phyloP scores from a whole-genome alignment of 495 filamentous ascomycete species.

The Penicillium bialowiezense region DNA sequence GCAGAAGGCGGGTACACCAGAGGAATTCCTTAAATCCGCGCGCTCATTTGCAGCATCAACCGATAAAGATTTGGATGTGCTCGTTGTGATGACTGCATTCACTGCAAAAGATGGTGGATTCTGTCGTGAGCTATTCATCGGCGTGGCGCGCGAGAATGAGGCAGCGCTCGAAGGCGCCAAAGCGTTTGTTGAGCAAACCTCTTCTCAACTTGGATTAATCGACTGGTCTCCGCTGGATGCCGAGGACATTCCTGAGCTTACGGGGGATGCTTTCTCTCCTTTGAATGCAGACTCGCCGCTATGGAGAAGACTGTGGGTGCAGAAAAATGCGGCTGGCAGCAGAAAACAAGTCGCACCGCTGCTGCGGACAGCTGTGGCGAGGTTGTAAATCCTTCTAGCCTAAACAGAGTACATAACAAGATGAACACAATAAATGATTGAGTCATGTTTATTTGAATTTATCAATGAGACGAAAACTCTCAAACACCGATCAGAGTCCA shows the following conservation, averaged over 20 bases:
- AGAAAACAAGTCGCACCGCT: conserved; percentile 89
- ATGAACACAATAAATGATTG: no score
- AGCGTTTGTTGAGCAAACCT: conserved; percentile 49
- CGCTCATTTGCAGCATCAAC: conserved; percentile 46
- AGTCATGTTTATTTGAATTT: background rate
- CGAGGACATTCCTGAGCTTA: conserved; percentile 22
- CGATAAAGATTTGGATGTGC: conserved; percentile 59
- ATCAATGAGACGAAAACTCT: background rate
- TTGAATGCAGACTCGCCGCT: conserved; percentile 16
- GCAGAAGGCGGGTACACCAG: conserved; percentile 44
- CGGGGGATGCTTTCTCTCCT: conserved; percentile 34
- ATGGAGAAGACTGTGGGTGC: conserved; percentile 59
- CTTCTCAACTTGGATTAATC: conserved; percentile 54
- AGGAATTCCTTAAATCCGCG: conserved; percentile 48
- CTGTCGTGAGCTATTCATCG: conserved; percentile 70
- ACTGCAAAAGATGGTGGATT: conserved; percentile 50
- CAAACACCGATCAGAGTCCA: conserved; percentile 8
- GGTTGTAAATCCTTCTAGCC: conserved; percentile 13
- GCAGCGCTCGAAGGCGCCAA: conserved; percentile 43
- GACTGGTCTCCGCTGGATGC: conserved; percentile 51
- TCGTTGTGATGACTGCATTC: conserved; percentile 74
- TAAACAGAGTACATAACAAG: background rate
- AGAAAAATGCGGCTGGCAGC: conserved; percentile 65
- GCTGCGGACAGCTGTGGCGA: conserved; percentile 62
- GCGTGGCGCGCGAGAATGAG: conserved; percentile 45